These are phyloP conservation scores for Lepidium aucheri DNA, from an alignment of 345 rosid genomes.

Conservation along the genomic window DNA sequence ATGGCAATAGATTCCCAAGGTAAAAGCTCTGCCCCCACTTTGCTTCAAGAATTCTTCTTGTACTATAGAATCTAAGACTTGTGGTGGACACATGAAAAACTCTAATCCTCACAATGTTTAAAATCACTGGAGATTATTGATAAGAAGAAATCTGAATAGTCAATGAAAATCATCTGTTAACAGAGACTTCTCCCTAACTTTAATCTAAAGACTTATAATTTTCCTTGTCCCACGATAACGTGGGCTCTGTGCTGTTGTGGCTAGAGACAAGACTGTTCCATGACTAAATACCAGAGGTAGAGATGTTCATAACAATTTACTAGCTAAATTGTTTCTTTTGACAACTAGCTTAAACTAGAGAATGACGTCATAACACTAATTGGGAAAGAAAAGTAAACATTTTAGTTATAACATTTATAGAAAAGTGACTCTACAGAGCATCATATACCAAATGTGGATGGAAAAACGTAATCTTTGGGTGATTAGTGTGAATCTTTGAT, in stretches of 20 bases:
- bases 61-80: neutral
- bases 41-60: neutral
- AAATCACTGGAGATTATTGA: neutral
- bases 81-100: conserved; percentile 23
- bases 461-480: neutral
- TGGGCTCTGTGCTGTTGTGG: conserved; percentile 1
- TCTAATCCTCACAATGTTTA: neutral
- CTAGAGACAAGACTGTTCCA: conserved; percentile 1
- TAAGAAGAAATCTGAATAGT: conserved; percentile 1
- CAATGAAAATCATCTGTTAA: neutral
- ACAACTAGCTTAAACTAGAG: conserved; percentile 6
- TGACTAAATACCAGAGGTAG: neutral
- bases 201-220: neutral
- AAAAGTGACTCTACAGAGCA: conserved; percentile 11
- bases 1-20: conserved; percentile 15
- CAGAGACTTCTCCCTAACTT: conserved; percentile 8
- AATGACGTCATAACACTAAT: conserved; percentile 12
- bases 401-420: conserved; percentile 20
- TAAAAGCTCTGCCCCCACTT: conserved; percentile 13
- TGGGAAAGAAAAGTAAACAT: conserved; percentile 20
- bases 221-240: neutral
- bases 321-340: conserved; percentile 10
- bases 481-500: conserved; percentile 29
- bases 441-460: conserved; percentile 27
- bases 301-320: conserved; percentile 3